Conservation (phyloP, 2,329 filamentous ascomycete genomes). For the Beauveria sp. region DNA sequence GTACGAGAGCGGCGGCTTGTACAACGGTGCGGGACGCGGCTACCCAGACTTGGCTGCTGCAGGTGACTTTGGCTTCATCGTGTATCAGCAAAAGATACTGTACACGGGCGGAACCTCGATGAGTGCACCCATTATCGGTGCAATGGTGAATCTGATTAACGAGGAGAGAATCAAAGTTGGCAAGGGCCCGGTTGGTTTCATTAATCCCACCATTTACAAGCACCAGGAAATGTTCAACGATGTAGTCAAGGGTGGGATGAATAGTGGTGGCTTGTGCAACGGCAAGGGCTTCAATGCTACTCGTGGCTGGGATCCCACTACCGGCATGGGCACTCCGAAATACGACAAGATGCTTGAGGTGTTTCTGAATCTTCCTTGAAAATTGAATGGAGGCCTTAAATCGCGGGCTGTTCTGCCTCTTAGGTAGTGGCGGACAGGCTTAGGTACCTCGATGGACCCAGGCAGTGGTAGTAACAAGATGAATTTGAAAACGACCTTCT, state of each 20-base stretch:
- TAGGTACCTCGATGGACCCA: too few species aligned
- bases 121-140: constrained; percentile 14
- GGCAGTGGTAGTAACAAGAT: too few species aligned
- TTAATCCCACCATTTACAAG: constrained; percentile 12
- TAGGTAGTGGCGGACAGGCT: too few species aligned
- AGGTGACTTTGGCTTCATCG: constrained; percentile 36
- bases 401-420: too few species aligned
- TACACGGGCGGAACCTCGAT: constrained; percentile 12
- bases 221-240: constrained; percentile 9
- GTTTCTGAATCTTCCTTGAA: constrained; percentile 10
- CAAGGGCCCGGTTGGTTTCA: constrained; percentile 31
- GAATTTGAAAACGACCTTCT: too few species aligned
- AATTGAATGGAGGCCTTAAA: neutral
- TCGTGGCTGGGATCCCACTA: constrained; percentile 11
- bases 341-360: constrained; percentile 3
- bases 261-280: neutral
- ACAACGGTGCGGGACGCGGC: constrained; percentile 34
- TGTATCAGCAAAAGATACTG: constrained; percentile 21
- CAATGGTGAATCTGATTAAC: constrained; percentile 15
- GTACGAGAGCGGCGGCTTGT: constrained; percentile 21
- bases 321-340: constrained; percentile 10
- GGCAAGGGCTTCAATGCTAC: constrained; percentile 1
- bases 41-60: constrained; percentile 35
- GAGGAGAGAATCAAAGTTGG: constrained; percentile 17
- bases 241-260: constrained; percentile 8